Conservation (phyloP, 73 alveolate species). For the Loxodes magnus region DNA sequence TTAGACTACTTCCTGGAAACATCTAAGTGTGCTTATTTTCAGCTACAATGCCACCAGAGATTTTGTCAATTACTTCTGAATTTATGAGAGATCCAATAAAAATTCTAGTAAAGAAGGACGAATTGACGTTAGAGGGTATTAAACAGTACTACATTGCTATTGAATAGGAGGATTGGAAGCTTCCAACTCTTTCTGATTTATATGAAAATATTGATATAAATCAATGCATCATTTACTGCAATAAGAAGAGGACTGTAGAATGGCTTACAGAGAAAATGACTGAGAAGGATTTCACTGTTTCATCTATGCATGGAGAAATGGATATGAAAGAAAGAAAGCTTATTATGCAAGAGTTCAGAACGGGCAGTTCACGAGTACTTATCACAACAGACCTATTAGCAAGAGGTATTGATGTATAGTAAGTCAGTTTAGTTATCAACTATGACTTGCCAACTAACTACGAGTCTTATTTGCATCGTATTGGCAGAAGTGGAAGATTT, state of each 20-base stretch:
- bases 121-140: conserved; percentile 96
- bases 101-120: conserved; percentile 93
- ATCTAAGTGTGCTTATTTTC: conserved; percentile 78
- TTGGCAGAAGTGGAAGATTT: conserved; percentile 98
- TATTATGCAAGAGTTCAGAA: conserved; percentile 85
- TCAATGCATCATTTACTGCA: conserved; percentile 91
- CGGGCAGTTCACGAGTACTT: conserved; percentile 48
- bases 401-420: conserved; percentile 95
- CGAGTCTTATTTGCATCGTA: conserved; percentile 95
- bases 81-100: conserved; percentile 85
- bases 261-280: conserved; percentile 84
- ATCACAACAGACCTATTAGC: conserved; percentile 68
- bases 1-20: conserved; percentile 74
- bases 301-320: conserved; percentile 91
- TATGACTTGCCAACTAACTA: conserved; percentile 88
- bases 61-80: conserved; percentile 48
- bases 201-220: conserved; percentile 89
- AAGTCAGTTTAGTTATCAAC: conserved; percentile 86
- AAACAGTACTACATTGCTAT: conserved; percentile 86
- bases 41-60: conserved; percentile 89
- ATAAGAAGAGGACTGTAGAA: conserved; percentile 70
- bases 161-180: conserved; percentile 88
- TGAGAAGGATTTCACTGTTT: conserved; percentile 74
- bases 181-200: conserved; percentile 91
- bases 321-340: conserved; percentile 92